Evolutionary conservation across 306 rosid species (phyloP), one percentile per base, ranked within the genome.

Genomic region (Senna siamea): DNA sequence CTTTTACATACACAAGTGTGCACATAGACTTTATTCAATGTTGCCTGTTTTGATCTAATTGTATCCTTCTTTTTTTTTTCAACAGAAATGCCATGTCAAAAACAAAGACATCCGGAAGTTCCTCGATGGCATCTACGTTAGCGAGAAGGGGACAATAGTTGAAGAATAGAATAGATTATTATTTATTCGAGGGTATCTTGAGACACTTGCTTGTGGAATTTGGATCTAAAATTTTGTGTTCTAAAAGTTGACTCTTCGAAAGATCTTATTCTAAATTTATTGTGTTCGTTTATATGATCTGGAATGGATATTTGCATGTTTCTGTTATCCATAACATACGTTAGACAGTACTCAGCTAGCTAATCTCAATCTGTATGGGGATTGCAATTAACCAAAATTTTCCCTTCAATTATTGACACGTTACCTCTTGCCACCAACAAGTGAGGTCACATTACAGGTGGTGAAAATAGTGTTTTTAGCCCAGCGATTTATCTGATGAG

Each of bases 71-170:
- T 34, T 28, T 47, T 34, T 5, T 17, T 69, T 78, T 26, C 41
- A 15, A 88, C 92, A 91, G 92, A 91, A 91, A 84, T 91, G 97
- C 34, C 95, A 89, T 56, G 95, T 91, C 9, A 91, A 91, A 74
- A 91, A 91, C 69, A 91, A 89, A 72, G 95, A 89, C 87, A 91
- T 91, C 73, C 69, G 97, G 53, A 91, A 89, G 89, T 91, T 91
- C 44, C 88, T 91, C 43, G 97, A 91, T 11, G 95, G 97, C 43
- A 91, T 91, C 62, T 91, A 91, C 63, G 95, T 91, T 23, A 89
- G 95, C 44, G 92, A 91, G 78, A 91, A 34, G 86, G 90, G 86
- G 17, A 58, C 88, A 37, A 84, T 89, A 72, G 5, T 57, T 9
- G 92, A 85, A 8, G 92, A 91, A 58, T 85, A 80, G 74, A 76